A percentile compares a stretch with the other conserved stretches of the same genome.
Conservation (phyloP, 495 filamentous ascomycete species). For the Xylaria scruposa region DNA sequence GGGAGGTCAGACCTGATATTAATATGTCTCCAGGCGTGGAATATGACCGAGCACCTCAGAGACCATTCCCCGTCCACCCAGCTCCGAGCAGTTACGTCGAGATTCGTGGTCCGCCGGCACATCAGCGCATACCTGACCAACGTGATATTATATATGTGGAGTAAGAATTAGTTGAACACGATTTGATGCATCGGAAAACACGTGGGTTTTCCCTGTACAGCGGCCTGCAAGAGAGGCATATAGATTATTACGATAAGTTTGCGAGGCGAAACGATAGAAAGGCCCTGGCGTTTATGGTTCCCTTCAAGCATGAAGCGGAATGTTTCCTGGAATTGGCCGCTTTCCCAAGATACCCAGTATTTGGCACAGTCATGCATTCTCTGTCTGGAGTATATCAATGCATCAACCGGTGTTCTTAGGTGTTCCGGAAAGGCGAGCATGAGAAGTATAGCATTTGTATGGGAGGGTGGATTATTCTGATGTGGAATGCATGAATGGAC, state of each 20-base stretch:
- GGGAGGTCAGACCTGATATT: constrained; percentile 3
- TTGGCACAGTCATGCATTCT: neutral
- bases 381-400: constrained; percentile 6
- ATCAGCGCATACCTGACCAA: constrained; percentile 26
- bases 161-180: constrained; percentile 15
- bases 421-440: neutral
- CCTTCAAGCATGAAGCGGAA: neutral
- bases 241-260: constrained; percentile 12
- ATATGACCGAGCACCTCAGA: constrained; percentile 26
- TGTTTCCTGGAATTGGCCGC: constrained; percentile 2
- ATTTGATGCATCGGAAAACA: constrained; percentile 3
- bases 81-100: constrained; percentile 29
- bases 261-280: constrained; percentile 6
- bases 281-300: constrained; percentile 13
- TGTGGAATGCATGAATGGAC: neutral
- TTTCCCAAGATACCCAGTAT: constrained; percentile 18
- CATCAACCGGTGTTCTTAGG: constrained; percentile 18
- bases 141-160: constrained; percentile 33
- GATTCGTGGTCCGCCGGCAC: constrained; percentile 20
- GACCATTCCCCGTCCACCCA: constrained; percentile 27
- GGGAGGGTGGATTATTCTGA: neutral
- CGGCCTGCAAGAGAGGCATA: constrained; percentile 5
- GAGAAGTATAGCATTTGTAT: neutral
- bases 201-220: neutral
- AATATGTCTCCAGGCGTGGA: constrained; percentile 15